These are phyloP conservation scores for Solanum chilense DNA, from an alignment of 257 asterid genomes.

Conservation along the genomic window DNA sequence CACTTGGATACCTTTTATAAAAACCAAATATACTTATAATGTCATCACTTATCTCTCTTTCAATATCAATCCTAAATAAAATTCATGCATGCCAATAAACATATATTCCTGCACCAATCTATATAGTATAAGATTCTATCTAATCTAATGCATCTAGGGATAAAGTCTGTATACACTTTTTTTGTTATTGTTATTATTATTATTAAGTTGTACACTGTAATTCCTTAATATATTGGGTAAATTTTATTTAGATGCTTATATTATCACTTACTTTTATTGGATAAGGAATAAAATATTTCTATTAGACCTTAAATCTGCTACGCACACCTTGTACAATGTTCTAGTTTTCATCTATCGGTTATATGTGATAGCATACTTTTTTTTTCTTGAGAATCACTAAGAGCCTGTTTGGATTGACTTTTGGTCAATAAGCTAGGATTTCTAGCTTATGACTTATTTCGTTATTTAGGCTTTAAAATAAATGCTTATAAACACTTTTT, in stretches of 20 bases:
- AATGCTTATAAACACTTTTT: no score
- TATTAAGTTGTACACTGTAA: no score
- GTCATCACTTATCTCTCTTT: not conserved
- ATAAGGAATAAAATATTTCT: not conserved
- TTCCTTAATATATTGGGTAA: no score
- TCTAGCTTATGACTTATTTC: no score
- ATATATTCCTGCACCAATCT: not conserved
- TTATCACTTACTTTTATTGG: not conserved
- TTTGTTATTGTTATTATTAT: not conserved
- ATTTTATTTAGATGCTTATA: not conserved
- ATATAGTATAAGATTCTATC: not conserved
- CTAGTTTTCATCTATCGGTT: no score
- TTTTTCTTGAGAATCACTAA: not conserved
- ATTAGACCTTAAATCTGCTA: not conserved
- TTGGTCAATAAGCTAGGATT: no score
- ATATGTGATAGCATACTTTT: no score
- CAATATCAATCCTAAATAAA: not conserved
- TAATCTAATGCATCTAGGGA: not conserved
- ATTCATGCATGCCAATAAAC: not conserved
- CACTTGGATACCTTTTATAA: slow-evolving; percentile 71
- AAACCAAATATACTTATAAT: not conserved
- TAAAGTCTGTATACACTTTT: no score
- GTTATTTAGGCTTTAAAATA: no score
- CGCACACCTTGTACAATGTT: not conserved
- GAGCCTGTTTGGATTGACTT: no score